Conservation (phyloP, 1,284 basidiomycete species). For the Fomitiporia mediterranea region DNA sequence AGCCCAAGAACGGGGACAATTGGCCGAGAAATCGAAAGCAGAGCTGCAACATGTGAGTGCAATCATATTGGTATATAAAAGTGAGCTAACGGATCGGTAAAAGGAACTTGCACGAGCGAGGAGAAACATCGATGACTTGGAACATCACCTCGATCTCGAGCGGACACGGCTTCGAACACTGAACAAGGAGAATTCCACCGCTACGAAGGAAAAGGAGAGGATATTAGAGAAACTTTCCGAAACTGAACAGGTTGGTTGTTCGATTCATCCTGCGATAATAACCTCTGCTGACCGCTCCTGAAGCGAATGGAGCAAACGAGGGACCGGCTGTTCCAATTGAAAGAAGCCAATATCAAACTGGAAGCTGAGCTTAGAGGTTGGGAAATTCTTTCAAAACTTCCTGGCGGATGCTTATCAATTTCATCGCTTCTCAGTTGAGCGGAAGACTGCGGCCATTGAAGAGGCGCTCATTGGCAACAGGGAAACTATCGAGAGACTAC, state of each 20-base stretch:
- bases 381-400: conserved; percentile 23
- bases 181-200: conserved; percentile 54
- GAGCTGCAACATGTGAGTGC: conserved; percentile 51
- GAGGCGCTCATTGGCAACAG: conserved; percentile 45
- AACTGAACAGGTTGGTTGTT: conserved; percentile 59
- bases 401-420: background rate
- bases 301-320: conserved; percentile 76
- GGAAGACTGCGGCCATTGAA: conserved; percentile 2
- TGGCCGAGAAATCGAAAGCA: conserved; percentile 41
- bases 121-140: conserved; percentile 58
- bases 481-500: conserved; percentile 62
- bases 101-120: conserved; percentile 71
- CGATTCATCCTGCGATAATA: background rate
- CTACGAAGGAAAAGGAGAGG: conserved; percentile 57
- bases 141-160: conserved; percentile 62
- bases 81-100: background rate
- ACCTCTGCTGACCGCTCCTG: conserved; percentile 1
- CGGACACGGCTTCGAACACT: conserved; percentile 57
- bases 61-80: background rate
- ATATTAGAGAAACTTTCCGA: conserved; percentile 58
- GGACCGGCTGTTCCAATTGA: conserved; percentile 58
- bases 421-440: background rate
- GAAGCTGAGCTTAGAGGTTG: conserved; percentile 64
- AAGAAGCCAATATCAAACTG: conserved; percentile 63
- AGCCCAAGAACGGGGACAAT: conserved; percentile 46